phyloP scores from a whole-genome alignment of 768 basidiomycete genomes.

The Amanita brunnescens region DNA sequence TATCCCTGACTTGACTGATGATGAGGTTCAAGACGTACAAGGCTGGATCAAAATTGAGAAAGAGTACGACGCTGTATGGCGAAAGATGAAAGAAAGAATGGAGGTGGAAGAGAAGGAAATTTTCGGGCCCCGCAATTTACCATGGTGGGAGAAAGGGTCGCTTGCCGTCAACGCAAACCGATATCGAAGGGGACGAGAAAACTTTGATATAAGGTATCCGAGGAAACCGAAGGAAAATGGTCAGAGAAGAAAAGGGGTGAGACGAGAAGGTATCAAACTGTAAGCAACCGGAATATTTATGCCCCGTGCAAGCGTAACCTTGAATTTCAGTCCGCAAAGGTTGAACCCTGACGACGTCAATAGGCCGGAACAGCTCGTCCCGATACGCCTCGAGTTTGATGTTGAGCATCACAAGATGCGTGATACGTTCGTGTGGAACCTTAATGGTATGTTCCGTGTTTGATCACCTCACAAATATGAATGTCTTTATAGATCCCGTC shows the following conservation, averaged over 20 bases:
- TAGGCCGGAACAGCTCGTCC: constrained; percentile 76
- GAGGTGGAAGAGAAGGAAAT: constrained; percentile 39
- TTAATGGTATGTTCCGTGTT: constrained; percentile 59
- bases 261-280: constrained; percentile 67
- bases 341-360: constrained; percentile 47
- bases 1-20: constrained; percentile 44
- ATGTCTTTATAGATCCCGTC: constrained; percentile 55
- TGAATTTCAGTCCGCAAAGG: constrained; percentile 46
- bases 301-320: constrained; percentile 1
- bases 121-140: constrained; percentile 27
- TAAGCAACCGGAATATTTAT: constrained; percentile 35
- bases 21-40: constrained; percentile 46
- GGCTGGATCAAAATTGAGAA: constrained; percentile 59
- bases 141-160: constrained; percentile 61
- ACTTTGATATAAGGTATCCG: constrained; percentile 46
- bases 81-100: constrained; percentile 44
- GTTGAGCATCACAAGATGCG: constrained; percentile 90
- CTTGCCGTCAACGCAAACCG: constrained; percentile 27
- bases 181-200: constrained; percentile 32
- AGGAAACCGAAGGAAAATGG: constrained; percentile 31
- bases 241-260: constrained; percentile 42
- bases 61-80: constrained; percentile 42
- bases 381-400: constrained; percentile 94
- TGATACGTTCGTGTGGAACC: constrained; percentile 96
- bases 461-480: not conserved